Conservation (phyloP, 148 eudicot genomes). For the Cornus kousa region DNA sequence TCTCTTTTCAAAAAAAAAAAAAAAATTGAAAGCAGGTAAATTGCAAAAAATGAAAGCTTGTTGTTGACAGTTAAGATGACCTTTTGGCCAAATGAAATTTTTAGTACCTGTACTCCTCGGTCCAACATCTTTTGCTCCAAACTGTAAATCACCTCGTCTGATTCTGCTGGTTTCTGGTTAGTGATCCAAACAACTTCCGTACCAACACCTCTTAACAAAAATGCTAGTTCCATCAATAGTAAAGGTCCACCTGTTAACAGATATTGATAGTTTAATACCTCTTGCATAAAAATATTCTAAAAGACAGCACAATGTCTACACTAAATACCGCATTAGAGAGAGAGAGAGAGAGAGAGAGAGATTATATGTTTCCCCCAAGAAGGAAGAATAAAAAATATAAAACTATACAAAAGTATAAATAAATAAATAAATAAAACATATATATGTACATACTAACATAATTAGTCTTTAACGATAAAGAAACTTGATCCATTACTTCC, state of each 20-base stretch:
- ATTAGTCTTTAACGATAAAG: too few species aligned
- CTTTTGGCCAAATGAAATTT: not conserved
- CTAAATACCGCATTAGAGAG: too few species aligned
- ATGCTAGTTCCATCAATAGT: conserved; percentile 45
- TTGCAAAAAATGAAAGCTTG: not conserved
- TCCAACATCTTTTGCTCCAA: conserved; percentile 47
- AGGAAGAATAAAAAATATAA: not conserved
- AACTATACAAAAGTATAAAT: too few species aligned
- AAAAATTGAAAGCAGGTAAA: not conserved
- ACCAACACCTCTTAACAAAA: conserved; percentile 43
- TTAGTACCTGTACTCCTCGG: conserved; percentile 40
- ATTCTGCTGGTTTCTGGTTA: conserved; percentile 31
- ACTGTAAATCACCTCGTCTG: conserved; percentile 34
- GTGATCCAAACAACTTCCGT: conserved; percentile 40
- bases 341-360: too few species aligned
- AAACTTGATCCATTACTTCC: too few species aligned
- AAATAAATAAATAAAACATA: too few species aligned
- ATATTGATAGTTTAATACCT: not conserved
- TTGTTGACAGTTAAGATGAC: not conserved
- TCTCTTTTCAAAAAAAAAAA: too few species aligned
- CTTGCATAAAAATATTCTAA: not conserved
- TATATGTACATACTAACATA: too few species aligned
- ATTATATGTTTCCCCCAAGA: too few species aligned
- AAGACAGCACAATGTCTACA: too few species aligned
- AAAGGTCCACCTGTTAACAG: conserved; percentile 37